phyloP scores from a whole-genome alignment of 139 green algal species.

The Diplosphaera chodatii region DNA sequence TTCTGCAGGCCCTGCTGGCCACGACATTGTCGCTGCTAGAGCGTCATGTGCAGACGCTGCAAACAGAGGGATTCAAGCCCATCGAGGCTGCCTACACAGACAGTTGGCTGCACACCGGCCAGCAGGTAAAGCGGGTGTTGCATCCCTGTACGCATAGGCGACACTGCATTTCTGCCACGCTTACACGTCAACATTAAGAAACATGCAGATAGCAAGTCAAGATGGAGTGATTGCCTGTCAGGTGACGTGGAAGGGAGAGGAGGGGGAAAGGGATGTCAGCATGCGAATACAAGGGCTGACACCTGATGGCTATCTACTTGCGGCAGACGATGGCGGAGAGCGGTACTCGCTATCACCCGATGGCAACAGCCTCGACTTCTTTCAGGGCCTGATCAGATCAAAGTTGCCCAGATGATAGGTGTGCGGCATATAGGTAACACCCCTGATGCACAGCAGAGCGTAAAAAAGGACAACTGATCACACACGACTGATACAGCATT shows the following conservation, averaged over 20 bases:
- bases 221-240: too few species aligned
- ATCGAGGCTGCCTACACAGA: constrained; percentile 62
- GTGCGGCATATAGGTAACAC: too few species aligned
- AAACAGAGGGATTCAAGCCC: constrained; percentile 49
- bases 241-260: constrained; percentile 34
- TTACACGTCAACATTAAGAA: too few species aligned
- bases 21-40: constrained; percentile 47
- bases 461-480: too few species aligned
- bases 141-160: too few species aligned
- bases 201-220: too few species aligned
- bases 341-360: constrained; percentile 83
- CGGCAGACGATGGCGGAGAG: constrained; percentile 45
- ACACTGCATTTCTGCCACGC: too few species aligned
- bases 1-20: constrained; percentile 36
- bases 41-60: constrained; percentile 50
- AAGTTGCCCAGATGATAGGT: too few species aligned
- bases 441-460: too few species aligned
- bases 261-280: not conserved
- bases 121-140: constrained; percentile 60
- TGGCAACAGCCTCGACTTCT: constrained; percentile 80
- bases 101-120: constrained; percentile 74
- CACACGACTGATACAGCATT: too few species aligned
- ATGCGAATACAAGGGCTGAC: constrained; percentile 53
- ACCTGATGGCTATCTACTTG: constrained; percentile 67
- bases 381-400: constrained; percentile 47